Percentiles rank a stretch among this genome's conserved stretches.
Evolutionary conservation across 345 rosid species (phyloP).

Genomic region (Punica granatum): DNA sequence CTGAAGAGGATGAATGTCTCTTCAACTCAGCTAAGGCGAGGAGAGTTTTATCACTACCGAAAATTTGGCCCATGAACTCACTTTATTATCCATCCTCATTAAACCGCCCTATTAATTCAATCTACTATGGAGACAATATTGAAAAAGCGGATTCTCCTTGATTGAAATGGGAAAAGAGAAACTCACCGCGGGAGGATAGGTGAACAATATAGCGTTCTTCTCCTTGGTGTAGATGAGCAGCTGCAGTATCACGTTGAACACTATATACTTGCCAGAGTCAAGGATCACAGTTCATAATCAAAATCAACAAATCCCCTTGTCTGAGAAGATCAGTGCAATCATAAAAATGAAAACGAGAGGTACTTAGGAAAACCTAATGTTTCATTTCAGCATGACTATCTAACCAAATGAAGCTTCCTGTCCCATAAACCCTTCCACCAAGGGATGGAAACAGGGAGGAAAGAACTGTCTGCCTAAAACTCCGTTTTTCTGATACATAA

Average conservation of each 20-base stretch:
- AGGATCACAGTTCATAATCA: conserved; percentile 27
- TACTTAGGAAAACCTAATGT: not conserved
- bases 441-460: not conserved
- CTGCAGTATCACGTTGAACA: conserved; percentile 77
- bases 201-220: conserved; percentile 83
- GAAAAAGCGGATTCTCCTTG: not conserved
- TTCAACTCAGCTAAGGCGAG: no score
- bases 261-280: conserved; percentile 87
- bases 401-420: not conserved
- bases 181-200: conserved; percentile 83
- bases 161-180: not conserved
- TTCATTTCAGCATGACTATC: not conserved
- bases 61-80: no score
- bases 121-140: no score
- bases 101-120: no score
- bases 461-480: no score
- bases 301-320: not conserved
- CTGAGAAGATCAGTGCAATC: not conserved
- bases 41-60: no score
- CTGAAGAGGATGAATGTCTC: no score
- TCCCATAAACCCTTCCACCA: not conserved
- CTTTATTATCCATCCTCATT: no score
- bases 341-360: not conserved
- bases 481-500: no score
- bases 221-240: conserved; percentile 77